Percentiles rank a stretch among this genome's conserved stretches.
These are phyloP conservation scores for Ceraceosorus guamensis DNA, from an alignment of 1,284 basidiomycete species.

Conservation along the genomic window DNA sequence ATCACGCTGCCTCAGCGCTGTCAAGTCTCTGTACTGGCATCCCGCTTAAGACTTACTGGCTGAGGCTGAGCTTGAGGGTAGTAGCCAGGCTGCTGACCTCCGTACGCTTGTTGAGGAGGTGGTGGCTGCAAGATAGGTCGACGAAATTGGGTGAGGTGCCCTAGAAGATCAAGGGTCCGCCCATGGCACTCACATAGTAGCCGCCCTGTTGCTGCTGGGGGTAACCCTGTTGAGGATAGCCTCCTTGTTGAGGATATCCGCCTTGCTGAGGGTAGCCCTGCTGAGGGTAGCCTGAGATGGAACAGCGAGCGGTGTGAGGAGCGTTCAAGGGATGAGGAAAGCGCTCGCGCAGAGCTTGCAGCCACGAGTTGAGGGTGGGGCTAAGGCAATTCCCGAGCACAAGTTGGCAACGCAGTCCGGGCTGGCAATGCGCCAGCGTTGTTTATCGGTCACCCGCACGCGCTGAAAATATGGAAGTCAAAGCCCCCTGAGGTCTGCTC, in stretches of 20 bases:
- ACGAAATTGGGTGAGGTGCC: neutral
- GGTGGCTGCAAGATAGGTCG: constrained; percentile 9
- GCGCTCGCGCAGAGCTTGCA: too few relatives aligned
- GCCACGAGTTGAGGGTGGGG: too few relatives aligned
- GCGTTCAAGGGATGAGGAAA: too few relatives aligned
- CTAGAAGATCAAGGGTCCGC: neutral
- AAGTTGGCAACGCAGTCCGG: too few relatives aligned
- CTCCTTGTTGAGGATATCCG: constrained; percentile 16
- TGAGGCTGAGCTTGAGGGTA: constrained; percentile 15
- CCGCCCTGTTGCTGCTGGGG: constrained; percentile 7
- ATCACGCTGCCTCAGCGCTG: too few relatives aligned
- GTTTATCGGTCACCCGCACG: too few relatives aligned
- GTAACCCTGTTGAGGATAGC: neutral
- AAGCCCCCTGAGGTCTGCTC: too few relatives aligned
- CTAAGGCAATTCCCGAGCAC: too few relatives aligned
- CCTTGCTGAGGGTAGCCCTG: constrained; percentile 14
- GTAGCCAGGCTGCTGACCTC: constrained; percentile 15
- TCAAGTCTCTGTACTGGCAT: too few relatives aligned
- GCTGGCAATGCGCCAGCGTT: too few relatives aligned
- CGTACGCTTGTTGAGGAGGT: constrained; percentile 21
- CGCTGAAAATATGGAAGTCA: too few relatives aligned
- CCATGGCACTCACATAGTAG: constrained; percentile 17
- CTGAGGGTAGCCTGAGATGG: neutral
- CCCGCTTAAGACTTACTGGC: constrained; percentile 6
- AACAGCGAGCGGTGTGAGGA: too few relatives aligned